These are phyloP conservation scores for Alternaria metachromatica DNA, from an alignment of 2,329 filamentous ascomycete species.

Conservation along the genomic window DNA sequence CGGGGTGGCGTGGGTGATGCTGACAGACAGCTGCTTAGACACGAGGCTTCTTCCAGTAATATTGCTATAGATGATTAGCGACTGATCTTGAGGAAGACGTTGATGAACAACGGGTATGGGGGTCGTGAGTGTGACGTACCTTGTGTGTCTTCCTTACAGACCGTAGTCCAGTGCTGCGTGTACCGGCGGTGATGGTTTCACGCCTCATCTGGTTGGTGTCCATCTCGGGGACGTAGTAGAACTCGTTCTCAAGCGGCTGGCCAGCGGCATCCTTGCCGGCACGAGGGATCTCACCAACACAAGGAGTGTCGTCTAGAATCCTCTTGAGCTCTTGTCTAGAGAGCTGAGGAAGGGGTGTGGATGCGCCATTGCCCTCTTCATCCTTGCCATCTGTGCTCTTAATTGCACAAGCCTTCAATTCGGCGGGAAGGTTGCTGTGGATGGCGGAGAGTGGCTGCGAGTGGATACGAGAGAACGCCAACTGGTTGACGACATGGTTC, in stretches of 20 bases:
- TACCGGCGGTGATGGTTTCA: constrained; percentile 81
- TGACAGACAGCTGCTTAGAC: constrained; percentile 21
- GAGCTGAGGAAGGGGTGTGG: constrained; percentile 37
- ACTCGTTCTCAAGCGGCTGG: constrained; percentile 92
- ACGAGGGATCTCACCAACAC: constrained; percentile 85
- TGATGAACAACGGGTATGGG: neutral
- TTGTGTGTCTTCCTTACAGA: constrained; percentile 96
- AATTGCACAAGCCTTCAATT: constrained; percentile 50
- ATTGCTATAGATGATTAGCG: constrained; percentile 61
- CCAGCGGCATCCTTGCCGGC: constrained; percentile 96
- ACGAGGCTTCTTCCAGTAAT: constrained; percentile 71
- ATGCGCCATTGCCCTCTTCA: constrained; percentile 22
- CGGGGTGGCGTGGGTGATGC: neutral
- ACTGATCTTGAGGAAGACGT: neutral
- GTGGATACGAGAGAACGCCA: constrained; percentile 91
- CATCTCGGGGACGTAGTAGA: constrained; percentile 91
- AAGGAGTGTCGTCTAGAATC: constrained; percentile 75
- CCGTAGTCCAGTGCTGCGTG: constrained; percentile 87
- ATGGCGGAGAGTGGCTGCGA: constrained; percentile 91
- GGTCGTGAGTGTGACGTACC: constrained; percentile 61
- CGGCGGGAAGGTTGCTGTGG: constrained; percentile 80
- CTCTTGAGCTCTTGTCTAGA: constrained; percentile 64
- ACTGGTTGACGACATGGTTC: constrained; percentile 93
- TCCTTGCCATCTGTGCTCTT: constrained; percentile 32
- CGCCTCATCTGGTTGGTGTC: constrained; percentile 81